Base-by-base conservation (phyloP, 306 rosid species). In the Dryas alaskensis region DNA sequence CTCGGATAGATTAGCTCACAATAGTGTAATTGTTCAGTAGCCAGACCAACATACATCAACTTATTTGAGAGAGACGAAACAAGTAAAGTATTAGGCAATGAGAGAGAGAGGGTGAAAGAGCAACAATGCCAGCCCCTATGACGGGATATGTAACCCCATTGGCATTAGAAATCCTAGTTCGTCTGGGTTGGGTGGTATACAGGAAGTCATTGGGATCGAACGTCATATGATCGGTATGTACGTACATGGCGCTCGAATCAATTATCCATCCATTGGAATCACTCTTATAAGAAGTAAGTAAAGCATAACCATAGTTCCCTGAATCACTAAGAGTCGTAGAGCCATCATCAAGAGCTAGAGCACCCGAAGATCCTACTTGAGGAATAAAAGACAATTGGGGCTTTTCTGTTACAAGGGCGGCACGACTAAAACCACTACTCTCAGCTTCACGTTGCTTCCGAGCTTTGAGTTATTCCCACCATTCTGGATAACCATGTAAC, bases 51-150 rank as follows among this genome's bases (percentile, higher is more conserved):
- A 7, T 37, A 66, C 1, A 75, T 9, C 3, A 75, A 10, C 8
- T 75, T 65, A 52, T 44, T 13, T 0, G 73, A 75, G 0, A 45
- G 19, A 19, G 73, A 53, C n/a, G 73, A 54, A 37, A 75, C 73
- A 5, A 75, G 27, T 22, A 75, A 44, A 13, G 72, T 64, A 46
- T 65, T 65, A 4, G 46, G 6, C 4, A 75, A 25, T 1, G 65
- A 10, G 0, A 54, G n/a, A 4, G 79, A 4, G 79, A 48, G 14
- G 57, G 45, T 7, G 73, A 65, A n/a, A 54, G 31, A 0, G 8
- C 22, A 4, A 53, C 55, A 40, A 37, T 10, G 19, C 48, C 57
- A 13, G 49, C 79, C 42, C 73, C 11, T 13, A 40, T 57, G 4
- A 76, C 67, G 3, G 48, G 74, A n/a, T 47, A 66, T 11, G 17